These are phyloP conservation scores for Edaphochlamys debaryana DNA, from an alignment of 139 green algal species.

Conservation along the genomic window DNA sequence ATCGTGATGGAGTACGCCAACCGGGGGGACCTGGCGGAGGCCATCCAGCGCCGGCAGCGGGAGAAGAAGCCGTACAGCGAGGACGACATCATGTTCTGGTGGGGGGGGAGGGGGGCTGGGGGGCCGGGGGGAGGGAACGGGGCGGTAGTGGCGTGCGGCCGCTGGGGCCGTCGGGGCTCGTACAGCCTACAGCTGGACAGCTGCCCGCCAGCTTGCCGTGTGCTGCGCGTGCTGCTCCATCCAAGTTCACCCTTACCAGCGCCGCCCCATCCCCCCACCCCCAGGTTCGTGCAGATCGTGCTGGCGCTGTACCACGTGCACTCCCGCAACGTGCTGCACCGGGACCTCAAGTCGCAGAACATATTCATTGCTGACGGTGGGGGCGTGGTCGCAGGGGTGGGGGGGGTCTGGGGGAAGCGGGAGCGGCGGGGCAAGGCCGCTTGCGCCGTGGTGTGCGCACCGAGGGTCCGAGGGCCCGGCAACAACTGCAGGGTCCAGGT, in stretches of 20 bases:
- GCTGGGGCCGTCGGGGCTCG: no score
- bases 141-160: no score
- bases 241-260: no score
- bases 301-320: conserved; percentile 68
- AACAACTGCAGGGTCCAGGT: no score
- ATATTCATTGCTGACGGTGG: conserved; percentile 68
- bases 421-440: no score
- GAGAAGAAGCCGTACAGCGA: conserved; percentile 68
- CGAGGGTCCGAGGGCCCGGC: no score
- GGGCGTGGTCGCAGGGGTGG: not conserved
- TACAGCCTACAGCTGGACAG: no score
- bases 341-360: conserved; percentile 76
- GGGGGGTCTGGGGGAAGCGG: not conserved
- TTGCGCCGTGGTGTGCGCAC: no score
- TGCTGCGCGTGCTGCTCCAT: no score
- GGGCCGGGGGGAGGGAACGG: no score
- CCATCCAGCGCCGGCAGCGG: conserved; percentile 56
- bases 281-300: conserved; percentile 67
- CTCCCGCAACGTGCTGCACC: conserved; percentile 70
- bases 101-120: not conserved
- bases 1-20: conserved; percentile 78
- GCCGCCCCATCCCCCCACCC: not conserved
- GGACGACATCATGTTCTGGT: conserved; percentile 80
- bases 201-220: no score
- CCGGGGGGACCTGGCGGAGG: conserved; percentile 60